Evolutionary conservation across 208 protist genomes (phyloP), one percentile per base, ranked within the genome.

Genomic region (Herpetomonas samuelpessoai): DNA sequence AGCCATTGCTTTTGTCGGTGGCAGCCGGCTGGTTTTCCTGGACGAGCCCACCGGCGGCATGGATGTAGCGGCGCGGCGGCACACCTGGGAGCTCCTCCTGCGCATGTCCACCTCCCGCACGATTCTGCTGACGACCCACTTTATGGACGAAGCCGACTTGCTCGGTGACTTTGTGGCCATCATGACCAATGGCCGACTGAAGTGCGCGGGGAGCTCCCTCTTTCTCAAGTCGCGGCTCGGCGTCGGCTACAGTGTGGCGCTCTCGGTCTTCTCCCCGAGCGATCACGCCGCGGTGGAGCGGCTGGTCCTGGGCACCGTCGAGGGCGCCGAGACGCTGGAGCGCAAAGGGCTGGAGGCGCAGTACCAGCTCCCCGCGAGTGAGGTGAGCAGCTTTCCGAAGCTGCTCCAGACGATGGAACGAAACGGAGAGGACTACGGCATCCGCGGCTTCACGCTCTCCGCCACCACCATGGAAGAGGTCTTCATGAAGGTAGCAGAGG

Each of bases 121-220:
- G 35, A 80, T 86, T 28, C 49, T 86, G 14, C 48, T 86, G 27
- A 79, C 70, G 24, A 93, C 91, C 18, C 92, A 96, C 54, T 88
- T 69, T 62, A 95, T 97, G 89, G 93, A 97, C 45, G 95, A 98
- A 62, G 95, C 95, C 7, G 92, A 97, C 61, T 50, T 86, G 2
- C 71, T 98, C 18, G 72, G 76, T 24, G 74, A 96, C 51, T 62
- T 69, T 31, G 92, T 98, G 60, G 93, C 77, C 2, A 96, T 98
- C 56, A 84, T 98, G 74, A 68, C 62, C 26, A 26, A 70, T 44
- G 83, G 79, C n/a, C 39, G 62, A 2, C 46, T 88, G 19, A 67
- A 79, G 57, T 86, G 80, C 46, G 21, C 62, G 3, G 80, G 80
- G 25, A 81, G 66, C 38, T 65, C 56, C 22, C 31, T 81, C 9